Percentiles rank a stretch among this genome's conserved stretches.
These are phyloP conservation scores for Coniella lustricola DNA, from an alignment of 2,329 filamentous ascomycete genomes.

Conservation along the genomic window DNA sequence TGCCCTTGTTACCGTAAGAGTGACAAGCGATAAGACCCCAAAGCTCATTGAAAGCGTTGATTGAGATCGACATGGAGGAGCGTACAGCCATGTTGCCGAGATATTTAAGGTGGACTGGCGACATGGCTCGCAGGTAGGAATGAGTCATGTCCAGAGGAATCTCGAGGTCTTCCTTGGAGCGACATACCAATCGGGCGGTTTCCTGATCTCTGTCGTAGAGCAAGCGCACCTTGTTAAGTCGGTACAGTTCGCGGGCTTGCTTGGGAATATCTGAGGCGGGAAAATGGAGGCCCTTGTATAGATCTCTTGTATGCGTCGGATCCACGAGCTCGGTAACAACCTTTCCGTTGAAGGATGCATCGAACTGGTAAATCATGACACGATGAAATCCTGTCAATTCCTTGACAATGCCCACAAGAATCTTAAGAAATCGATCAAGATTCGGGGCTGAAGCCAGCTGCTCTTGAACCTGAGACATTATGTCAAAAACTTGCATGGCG, in stretches of 20 bases:
- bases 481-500: slow-evolving; percentile 85
- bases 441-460: slow-evolving; percentile 68
- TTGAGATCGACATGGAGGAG: slow-evolving; percentile 92
- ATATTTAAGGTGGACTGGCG: slow-evolving; percentile 83
- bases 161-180: slow-evolving; percentile 65
- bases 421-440: slow-evolving; percentile 68
- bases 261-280: slow-evolving; percentile 81
- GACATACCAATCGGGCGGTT: slow-evolving; percentile 76
- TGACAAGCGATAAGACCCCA: slow-evolving; percentile 89
- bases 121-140: slow-evolving; percentile 81
- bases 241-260: slow-evolving; percentile 84
- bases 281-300: slow-evolving; percentile 84
- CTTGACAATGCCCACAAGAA: slow-evolving; percentile 78
- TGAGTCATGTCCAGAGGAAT: slow-evolving; percentile 76
- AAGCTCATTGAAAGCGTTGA: slow-evolving; percentile 76
- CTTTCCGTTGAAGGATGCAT: slow-evolving; percentile 71
- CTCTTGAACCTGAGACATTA: slow-evolving; percentile 87
- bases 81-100: slow-evolving; percentile 82
- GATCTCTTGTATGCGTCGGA: slow-evolving; percentile 67
- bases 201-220: slow-evolving; percentile 78
- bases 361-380: slow-evolving; percentile 91
- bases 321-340: slow-evolving; percentile 86
- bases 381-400: slow-evolving; percentile 87
- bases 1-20: slow-evolving; percentile 67
- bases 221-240: slow-evolving; percentile 80